Percentiles rank a stretch among this genome's conserved stretches.
Conservation (phyloP, 108 stramenopile genomes). For the Phaeodactylum tricornutum region DNA sequence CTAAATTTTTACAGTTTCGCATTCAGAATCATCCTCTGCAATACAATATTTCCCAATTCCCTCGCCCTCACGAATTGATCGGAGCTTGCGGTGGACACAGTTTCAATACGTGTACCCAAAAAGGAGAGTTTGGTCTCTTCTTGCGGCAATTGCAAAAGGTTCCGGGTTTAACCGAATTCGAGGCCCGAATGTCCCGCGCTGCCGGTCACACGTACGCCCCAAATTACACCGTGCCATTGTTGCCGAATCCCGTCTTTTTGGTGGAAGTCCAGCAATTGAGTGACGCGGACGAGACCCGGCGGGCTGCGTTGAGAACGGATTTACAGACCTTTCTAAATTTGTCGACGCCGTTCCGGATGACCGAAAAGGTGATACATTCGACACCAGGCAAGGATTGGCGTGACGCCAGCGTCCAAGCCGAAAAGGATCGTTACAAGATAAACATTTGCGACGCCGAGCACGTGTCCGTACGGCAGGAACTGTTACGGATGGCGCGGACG, state of each 20-base stretch:
- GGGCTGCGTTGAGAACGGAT: constrained; percentile 7
- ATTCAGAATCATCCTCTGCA: too few relatives aligned
- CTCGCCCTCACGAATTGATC: constrained; percentile 7
- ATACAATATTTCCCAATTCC: constrained; percentile 6
- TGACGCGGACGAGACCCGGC: constrained; percentile 5
- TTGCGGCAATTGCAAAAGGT: too few relatives aligned
- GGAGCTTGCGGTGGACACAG: background rate
- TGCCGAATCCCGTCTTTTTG: constrained; percentile 18
- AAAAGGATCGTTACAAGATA: background rate
- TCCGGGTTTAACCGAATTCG: too few relatives aligned
- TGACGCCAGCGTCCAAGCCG: background rate
- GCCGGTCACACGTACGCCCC: background rate
- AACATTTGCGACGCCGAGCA: constrained; percentile 7
- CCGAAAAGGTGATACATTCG: constrained; percentile 1
- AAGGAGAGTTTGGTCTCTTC: constrained; percentile 10
- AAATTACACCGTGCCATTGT: background rate
- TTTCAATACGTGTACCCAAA: constrained; percentile 7
- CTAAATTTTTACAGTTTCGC: too few relatives aligned
- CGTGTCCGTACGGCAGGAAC: constrained; percentile 2
- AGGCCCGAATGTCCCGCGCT: background rate
- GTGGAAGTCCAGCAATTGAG: constrained; percentile 10
- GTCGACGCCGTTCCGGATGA: background rate
- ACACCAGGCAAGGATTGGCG: background rate
- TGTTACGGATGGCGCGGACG: constrained; percentile 3
- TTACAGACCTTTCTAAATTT: constrained; percentile 13